phyloP scores from a whole-genome alignment of 1,284 basidiomycete species.

The Sporisorium exsertum region DNA sequence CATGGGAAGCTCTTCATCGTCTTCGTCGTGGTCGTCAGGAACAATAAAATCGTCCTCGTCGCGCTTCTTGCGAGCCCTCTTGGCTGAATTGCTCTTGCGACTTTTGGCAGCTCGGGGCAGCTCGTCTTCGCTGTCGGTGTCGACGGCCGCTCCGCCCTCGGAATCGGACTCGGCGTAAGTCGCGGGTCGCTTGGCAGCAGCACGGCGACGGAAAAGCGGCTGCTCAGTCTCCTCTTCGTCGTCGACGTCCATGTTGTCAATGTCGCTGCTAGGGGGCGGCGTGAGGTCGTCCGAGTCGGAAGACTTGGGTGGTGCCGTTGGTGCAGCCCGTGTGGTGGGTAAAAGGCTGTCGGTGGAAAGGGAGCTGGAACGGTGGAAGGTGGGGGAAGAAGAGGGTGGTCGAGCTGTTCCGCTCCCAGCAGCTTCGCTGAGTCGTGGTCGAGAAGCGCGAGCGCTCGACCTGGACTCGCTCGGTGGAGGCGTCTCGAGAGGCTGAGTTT shows the following conservation, averaged over 20 bases:
- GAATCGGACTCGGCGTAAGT: constrained; percentile 59
- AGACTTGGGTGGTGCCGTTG: not conserved
- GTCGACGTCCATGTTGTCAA: constrained; percentile 39
- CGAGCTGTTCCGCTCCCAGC: constrained; percentile 3
- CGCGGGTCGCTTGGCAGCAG: constrained; percentile 46
- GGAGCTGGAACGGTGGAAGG: constrained; percentile 41
- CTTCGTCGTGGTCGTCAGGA: constrained; percentile 48
- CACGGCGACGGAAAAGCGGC: constrained; percentile 48
- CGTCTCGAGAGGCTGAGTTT: constrained; percentile 34
- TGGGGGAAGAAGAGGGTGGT: constrained; percentile 35
- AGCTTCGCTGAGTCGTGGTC: not conserved
- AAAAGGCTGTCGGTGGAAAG: constrained; percentile 32
- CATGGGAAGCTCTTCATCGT: constrained; percentile 31
- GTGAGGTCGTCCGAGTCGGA: constrained; percentile 45
- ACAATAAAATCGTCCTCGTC: constrained; percentile 63
- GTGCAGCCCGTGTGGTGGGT: constrained; percentile 12
- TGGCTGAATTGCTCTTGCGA: constrained; percentile 24
- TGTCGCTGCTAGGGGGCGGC: constrained; percentile 44
- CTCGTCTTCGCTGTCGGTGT: constrained; percentile 43
- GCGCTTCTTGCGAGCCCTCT: constrained; percentile 30
- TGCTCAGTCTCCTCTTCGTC: constrained; percentile 42
- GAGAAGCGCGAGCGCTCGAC: constrained; percentile 23
- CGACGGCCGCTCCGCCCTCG: constrained; percentile 33
- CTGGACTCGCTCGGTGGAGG: constrained; percentile 43
- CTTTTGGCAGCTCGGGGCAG: constrained; percentile 17